Percentiles rank a stretch among this genome's conserved stretches.
Conservation (phyloP, 2,329 filamentous ascomycete species). For the Cadophora sp. region DNA sequence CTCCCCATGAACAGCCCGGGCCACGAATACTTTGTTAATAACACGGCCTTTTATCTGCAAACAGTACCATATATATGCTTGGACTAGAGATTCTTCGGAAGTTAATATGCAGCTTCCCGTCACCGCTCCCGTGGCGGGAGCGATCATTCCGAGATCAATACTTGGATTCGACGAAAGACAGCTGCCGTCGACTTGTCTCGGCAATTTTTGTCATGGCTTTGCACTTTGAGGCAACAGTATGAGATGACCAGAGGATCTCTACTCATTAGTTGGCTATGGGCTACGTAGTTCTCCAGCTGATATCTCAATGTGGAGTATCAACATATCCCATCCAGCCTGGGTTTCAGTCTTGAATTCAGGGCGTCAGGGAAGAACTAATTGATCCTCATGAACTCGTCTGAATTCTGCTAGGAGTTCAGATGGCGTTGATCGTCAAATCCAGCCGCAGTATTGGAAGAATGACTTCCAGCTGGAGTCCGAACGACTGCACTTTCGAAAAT, state of each 20-base stretch:
- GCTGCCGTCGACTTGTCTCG: not conserved
- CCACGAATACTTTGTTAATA: no score
- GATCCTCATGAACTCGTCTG: not conserved
- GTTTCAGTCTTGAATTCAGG: not conserved
- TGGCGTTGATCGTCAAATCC: not conserved
- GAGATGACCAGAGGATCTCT: not conserved
- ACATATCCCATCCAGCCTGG: not conserved
- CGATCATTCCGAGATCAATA: not conserved
- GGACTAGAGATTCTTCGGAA: not conserved
- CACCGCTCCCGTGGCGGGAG: not conserved
- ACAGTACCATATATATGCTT: no score
- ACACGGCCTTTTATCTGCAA: no score
- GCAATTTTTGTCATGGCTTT: not conserved
- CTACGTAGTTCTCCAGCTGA: not conserved
- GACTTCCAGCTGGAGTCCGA: not conserved
- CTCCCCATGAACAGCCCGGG: no score
- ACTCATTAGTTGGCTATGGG: not conserved
- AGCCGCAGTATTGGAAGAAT: not conserved
- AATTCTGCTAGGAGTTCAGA: no score
- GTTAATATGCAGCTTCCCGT: constrained; percentile 13
- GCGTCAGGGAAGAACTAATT: not conserved
- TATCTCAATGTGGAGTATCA: not conserved
- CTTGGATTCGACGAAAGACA: not conserved
- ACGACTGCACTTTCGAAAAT: not conserved
- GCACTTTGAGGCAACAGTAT: not conserved